Conservation (phyloP, 176 grass and related monocot genomes). For the Puccinellia tenuiflora region DNA sequence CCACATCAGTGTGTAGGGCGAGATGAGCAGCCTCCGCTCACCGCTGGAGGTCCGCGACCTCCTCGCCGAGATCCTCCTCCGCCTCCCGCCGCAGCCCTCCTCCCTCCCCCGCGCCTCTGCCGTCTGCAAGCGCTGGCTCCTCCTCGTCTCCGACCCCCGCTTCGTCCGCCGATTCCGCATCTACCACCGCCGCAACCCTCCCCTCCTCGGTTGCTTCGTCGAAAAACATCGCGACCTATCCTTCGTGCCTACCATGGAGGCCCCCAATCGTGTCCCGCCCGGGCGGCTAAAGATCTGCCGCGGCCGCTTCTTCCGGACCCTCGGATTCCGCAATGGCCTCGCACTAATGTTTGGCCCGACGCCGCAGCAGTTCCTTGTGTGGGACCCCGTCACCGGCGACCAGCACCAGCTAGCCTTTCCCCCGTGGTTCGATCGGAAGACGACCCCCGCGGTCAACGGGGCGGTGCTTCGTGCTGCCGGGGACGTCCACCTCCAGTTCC, state of each 20-base stretch:
- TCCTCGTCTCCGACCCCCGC: neutral
- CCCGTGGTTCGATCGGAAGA: neutral
- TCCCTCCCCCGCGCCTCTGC: neutral
- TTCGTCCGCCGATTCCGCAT: neutral
- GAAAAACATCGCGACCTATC: neutral
- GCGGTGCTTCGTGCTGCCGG: neutral
- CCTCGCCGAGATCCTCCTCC: neutral
- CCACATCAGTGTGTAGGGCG: neutral
- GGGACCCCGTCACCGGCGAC: neutral
- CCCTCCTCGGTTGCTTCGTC: neutral
- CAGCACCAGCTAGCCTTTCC: neutral
- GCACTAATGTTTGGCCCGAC: neutral
- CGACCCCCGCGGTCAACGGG: neutral
- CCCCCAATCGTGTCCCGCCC: neutral
- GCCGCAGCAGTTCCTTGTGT: neutral
- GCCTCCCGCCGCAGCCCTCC: neutral
- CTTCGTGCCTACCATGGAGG: neutral
- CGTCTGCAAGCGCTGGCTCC: neutral
- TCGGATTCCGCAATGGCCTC: neutral
- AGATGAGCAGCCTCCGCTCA: neutral
- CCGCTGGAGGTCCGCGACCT: neutral
- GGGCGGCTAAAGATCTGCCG: neutral
- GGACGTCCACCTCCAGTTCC: neutral
- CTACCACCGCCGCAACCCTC: neutral
- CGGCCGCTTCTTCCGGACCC: neutral